Base-by-base conservation (phyloP, 768 basidiomycete genomes). In the Clavaria fumosa region DNA sequence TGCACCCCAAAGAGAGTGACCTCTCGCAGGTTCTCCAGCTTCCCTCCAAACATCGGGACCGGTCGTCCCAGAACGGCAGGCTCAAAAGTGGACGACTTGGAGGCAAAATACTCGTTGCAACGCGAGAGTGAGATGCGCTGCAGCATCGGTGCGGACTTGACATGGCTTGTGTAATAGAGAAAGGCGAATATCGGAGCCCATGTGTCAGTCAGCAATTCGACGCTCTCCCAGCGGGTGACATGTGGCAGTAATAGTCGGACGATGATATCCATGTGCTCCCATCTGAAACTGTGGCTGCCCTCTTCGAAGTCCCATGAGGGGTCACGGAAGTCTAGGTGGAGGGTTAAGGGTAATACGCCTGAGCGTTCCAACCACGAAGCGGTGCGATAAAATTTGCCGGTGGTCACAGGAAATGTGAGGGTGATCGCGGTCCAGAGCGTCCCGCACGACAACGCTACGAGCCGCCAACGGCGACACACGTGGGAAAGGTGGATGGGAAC, bases 291-390 rank as follows among this genome's bases (percentile, higher is more conserved):
- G 42, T 75, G 73, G 1, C 48, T 39, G 7, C 69, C 65, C 37
- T 69, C 64, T 1, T 67, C 61, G 69, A 70, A 75, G 35, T 66
- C 55, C 66, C 73, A 75, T 14, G 51, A 45, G 2, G 66, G 64
- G 52, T 77, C 74, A 12, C 74, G 70, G 44, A 75, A 62, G 47
- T 76, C 73, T 44, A 75, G 59, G 31, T 63, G 50, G 32, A 77
- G 58, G 43, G 69, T 58, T 34, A 77, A 58, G 1, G 72, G 63
- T 37, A 56, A 54, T 9, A 47, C 42, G 17, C 55, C 53, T 7
- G 75, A 75, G n/a, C 70, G 61, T 10, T 44, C 40, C 5, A 75
- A 48, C 50, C 58, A 69, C 15, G 59, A 43, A 1, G 52, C 37
- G 4, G 59, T 50, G 35, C 63, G 61, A 12, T 47, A 38, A 3